phyloP scores from a whole-genome alignment of 371 early-diverging fungal genomes.

The Saksenaea vasiformis region DNA sequence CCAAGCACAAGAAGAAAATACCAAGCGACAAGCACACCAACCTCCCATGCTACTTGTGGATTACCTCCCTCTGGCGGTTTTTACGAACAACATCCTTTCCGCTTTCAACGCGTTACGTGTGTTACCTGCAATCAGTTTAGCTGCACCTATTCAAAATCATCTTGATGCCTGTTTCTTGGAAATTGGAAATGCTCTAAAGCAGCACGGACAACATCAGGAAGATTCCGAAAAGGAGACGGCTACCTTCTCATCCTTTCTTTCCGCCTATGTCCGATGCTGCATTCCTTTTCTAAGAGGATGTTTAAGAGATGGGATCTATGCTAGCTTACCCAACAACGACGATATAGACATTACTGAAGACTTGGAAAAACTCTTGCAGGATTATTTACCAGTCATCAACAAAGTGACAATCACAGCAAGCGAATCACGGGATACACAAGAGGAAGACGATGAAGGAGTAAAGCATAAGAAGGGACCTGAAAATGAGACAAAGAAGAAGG shows the following conservation, averaged over 20 bases:
- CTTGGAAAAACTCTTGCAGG: conserved; percentile 24
- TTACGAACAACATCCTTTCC: conserved; percentile 68
- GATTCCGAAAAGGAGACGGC: conserved; percentile 19
- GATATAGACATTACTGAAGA: conserved; percentile 14
- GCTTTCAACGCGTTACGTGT: conserved; percentile 71
- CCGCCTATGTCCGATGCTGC: conserved; percentile 46
- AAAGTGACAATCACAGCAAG: not conserved
- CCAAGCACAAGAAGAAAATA: conserved; percentile 6
- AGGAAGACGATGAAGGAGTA: not conserved
- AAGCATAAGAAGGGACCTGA: not conserved
- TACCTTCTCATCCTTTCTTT: conserved; percentile 33
- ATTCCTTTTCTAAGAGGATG: conserved; percentile 49
- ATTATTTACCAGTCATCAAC: conserved; percentile 20
- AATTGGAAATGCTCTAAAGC: conserved; percentile 45
- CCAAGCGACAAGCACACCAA: conserved; percentile 16
- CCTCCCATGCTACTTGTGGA: conserved; percentile 66
- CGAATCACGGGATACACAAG: not conserved
- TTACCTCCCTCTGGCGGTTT: conserved; percentile 69
- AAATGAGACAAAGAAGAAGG: not conserved
- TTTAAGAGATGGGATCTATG: conserved; percentile 48
- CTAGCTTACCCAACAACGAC: conserved; percentile 16
- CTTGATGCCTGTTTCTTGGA: conserved; percentile 39
- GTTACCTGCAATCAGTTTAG: conserved; percentile 52
- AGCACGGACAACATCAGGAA: conserved; percentile 38
- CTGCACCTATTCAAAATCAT: conserved; percentile 23